Base-by-base conservation (phyloP, 1,284 basidiomycete species). In the Cyathus pygmaeus region DNA sequence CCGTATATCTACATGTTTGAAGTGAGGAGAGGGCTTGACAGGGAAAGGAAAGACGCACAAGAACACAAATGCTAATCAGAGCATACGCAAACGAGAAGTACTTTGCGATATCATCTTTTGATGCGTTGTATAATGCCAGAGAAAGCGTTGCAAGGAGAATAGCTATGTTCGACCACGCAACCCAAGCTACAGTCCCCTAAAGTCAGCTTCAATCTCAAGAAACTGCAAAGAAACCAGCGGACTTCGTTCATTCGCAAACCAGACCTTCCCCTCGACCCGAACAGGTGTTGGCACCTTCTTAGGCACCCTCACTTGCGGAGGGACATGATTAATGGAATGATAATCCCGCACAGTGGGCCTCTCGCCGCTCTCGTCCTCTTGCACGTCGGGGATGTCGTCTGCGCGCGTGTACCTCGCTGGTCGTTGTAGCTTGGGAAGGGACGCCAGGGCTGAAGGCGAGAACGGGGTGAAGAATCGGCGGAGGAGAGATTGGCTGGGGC, bases 211-310 rank as follows among this genome's bases (percentile, higher is more conserved):
- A n/a, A n/a, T 9, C 17, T 46, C 1, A 31, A 39, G 19, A 10
- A 23, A 59, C 33, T 39, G 50, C 39, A 39, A 13, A 31, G 53
- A 55, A 3, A 42, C 30, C 29, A 17, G 77, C 84, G 57, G 61
- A 94, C 93, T 99, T 68, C 98, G 85, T 79, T 99, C 98, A 76
- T 99, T 98, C 7, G 98, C 96, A 80, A 99, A 98, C 94, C 97
- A 99, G 46, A 99, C 97, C 75, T 99, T 99, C 31, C 93, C 93
- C 77, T 99, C 97, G 41, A 99, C 94, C 66, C 92, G 93, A 68
- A 99, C 87, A 1, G 95, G 92, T 0, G 96, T 94, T 1, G 93
- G 85, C 36, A 97, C 89, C 76, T 97, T 96, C 83, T 95, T 93
- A 1, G 93, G 94, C 0, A 93, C 83, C 39, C 89, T 82, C 39